These are phyloP conservation scores for Clavariopsis aquatica DNA, from an alignment of 495 filamentous ascomycete genomes.

Conservation along the genomic window DNA sequence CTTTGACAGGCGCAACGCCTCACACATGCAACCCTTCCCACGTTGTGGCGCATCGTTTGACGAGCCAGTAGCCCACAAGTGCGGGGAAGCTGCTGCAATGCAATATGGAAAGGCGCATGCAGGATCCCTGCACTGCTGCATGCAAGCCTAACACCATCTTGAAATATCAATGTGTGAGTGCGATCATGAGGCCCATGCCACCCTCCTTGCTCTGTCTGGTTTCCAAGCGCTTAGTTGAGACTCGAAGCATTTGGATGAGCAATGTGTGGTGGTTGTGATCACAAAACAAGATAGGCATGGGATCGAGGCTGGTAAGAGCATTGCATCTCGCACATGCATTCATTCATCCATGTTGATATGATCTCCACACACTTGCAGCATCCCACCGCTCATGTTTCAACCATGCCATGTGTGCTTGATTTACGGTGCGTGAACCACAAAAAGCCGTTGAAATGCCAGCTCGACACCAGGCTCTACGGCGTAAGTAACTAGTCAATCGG, in stretches of 20 bases:
- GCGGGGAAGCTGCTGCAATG: background rate
- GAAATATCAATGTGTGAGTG: background rate
- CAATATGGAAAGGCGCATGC: background rate
- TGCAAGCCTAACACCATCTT: background rate
- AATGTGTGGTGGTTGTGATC: background rate
- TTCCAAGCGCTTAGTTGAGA: background rate
- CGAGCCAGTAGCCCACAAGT: background rate
- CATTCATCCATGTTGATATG: slow-evolving; percentile 1
- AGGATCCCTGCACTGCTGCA: background rate
- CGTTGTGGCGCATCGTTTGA: background rate
- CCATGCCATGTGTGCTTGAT: background rate
- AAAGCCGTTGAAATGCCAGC: background rate
- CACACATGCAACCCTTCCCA: background rate
- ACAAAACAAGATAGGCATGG: background rate
- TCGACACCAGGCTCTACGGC: background rate
- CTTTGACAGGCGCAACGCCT: background rate
- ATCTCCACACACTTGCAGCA: background rate
- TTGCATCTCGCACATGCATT: background rate
- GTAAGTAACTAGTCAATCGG: background rate
- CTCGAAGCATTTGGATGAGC: background rate
- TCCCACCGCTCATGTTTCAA: background rate
- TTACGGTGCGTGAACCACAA: background rate
- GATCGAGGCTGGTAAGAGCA: background rate
- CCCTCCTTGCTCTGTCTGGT: background rate
- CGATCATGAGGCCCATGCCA: slow-evolving; percentile 2